Evolutionary conservation across 805 yeast species (phyloP).

Genomic region (Starmerella potacharoeniae): DNA sequence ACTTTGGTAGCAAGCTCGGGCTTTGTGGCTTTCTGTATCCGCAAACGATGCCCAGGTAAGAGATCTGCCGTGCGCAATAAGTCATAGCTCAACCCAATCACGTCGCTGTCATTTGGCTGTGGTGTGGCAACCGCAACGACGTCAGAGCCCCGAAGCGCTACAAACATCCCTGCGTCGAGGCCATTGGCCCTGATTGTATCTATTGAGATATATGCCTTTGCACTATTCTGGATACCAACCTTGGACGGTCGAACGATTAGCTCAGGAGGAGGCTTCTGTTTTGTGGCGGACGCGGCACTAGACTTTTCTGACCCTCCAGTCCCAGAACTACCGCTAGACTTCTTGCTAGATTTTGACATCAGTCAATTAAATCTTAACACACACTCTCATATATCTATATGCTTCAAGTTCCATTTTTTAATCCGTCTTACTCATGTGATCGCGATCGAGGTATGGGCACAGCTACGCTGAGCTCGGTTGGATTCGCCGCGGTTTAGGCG

Average conservation of each 20-base stretch:
- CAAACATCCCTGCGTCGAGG: constrained; percentile 25
- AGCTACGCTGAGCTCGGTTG: neutral
- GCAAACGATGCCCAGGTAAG: constrained; percentile 41
- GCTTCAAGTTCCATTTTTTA: neutral
- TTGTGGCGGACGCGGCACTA: neutral
- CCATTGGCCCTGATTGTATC: constrained; percentile 22
- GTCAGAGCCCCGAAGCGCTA: constrained; percentile 14
- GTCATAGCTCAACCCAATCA: constrained; percentile 23
- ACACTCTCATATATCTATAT: neutral
- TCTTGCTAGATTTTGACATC: constrained; percentile 16
- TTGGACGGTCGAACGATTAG: constrained; percentile 25
- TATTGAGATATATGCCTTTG: constrained; percentile 22
- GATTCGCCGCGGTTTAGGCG: too few relatives aligned
- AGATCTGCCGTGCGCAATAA: constrained; percentile 35
- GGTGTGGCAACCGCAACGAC: constrained; percentile 26
- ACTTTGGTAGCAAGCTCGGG: constrained; percentile 39
- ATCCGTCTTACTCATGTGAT: neutral
- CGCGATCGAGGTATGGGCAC: neutral
- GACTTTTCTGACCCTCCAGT: constrained; percentile 1
- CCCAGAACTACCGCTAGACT: constrained; percentile 6
- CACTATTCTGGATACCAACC: constrained; percentile 8
- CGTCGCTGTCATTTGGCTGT: constrained; percentile 20
- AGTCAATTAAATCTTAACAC: neutral
- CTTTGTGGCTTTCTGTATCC: constrained; percentile 38
- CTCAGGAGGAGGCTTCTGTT: constrained; percentile 3